Conservation (phyloP, 83 land plant genomes). For the Larix sibirica region DNA sequence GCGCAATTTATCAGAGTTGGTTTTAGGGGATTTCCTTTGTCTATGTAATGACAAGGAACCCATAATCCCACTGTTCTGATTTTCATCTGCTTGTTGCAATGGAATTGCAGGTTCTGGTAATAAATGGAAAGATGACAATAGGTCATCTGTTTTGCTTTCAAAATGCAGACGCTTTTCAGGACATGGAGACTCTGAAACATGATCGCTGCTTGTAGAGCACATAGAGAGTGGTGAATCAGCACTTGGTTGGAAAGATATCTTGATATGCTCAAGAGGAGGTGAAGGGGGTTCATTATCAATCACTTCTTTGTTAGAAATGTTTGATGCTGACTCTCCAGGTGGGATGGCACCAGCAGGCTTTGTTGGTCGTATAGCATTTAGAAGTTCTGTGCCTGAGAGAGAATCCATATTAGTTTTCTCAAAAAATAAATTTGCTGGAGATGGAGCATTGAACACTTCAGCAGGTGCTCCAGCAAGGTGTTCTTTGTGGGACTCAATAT, state of each 20-base stretch:
- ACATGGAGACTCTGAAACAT: slow-evolving; percentile 29
- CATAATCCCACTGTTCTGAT: slow-evolving; percentile 4
- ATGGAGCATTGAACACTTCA: not conserved
- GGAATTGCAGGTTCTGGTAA: slow-evolving; percentile 37
- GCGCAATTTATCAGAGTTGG: not conserved
- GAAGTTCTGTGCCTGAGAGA: not conserved
- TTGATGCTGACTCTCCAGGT: not conserved
- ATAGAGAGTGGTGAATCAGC: slow-evolving; percentile 18
- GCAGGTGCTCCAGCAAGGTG: not conserved
- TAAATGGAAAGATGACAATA: slow-evolving; percentile 60
- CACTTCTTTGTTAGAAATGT: not conserved
- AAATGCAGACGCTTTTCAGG: slow-evolving; percentile 18
- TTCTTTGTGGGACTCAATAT: not conserved
- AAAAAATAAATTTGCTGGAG: not conserved
- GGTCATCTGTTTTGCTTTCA: slow-evolving; percentile 25
- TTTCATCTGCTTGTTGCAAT: slow-evolving; percentile 10
- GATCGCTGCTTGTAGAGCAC: slow-evolving; percentile 13
- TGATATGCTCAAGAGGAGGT: slow-evolving; percentile 13
- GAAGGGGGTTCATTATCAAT: not conserved
- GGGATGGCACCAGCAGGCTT: slow-evolving; percentile 10
- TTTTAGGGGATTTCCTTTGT: not conserved
- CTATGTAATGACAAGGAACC: slow-evolving; percentile 15
- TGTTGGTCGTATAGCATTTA: slow-evolving; percentile 4
- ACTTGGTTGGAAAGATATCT: slow-evolving; percentile 7
- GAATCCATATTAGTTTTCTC: not conserved